phyloP scores from a whole-genome alignment of 176 grass and related monocot genomes.

The Zoysia pacifica region DNA sequence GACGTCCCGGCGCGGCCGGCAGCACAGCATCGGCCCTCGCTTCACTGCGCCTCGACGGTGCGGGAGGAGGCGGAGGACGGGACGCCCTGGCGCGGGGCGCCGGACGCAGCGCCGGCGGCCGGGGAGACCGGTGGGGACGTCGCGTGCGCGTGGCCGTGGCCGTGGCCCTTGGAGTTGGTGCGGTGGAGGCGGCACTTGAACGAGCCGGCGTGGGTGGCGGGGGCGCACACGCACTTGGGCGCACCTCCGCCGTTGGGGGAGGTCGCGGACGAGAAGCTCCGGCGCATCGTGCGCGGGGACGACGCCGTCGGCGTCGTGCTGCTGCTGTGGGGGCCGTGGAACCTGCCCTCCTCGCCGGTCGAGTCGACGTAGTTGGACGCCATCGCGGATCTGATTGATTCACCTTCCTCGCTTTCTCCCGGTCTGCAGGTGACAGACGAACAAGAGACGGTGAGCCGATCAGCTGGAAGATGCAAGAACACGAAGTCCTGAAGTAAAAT shows the following conservation, averaged over 20 bases:
- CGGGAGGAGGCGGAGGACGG: constrained; percentile 38
- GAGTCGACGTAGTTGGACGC: constrained; percentile 70
- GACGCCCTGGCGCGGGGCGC: constrained; percentile 12
- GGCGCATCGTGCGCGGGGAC: constrained; percentile 47
- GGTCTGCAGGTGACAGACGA: constrained; percentile 12
- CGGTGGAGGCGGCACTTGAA: constrained; percentile 98
- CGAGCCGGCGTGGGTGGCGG: constrained; percentile 67
- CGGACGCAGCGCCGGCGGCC: neutral
- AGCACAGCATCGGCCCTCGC: neutral
- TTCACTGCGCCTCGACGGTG: constrained; percentile 73
- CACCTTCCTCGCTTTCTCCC: neutral
- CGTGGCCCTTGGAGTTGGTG: constrained; percentile 48
- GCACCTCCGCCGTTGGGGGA: constrained; percentile 43
- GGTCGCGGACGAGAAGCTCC: constrained; percentile 46
- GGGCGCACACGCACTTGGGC: constrained; percentile 78
- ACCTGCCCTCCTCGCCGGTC: constrained; percentile 53
- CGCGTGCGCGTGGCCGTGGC: constrained; percentile 33
- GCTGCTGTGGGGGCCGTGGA: constrained; percentile 39
- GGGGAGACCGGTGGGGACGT: constrained; percentile 33
- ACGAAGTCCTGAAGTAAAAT: neutral
- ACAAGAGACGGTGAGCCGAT: neutral
- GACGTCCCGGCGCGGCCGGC: neutral
- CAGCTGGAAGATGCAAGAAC: too few species aligned
- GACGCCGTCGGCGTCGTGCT: constrained; percentile 44
- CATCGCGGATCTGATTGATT: constrained; percentile 23